Evolutionary conservation across 1,139 yeast genomes (phyloP).

Genomic region (Candida tetrigidarum): DNA sequence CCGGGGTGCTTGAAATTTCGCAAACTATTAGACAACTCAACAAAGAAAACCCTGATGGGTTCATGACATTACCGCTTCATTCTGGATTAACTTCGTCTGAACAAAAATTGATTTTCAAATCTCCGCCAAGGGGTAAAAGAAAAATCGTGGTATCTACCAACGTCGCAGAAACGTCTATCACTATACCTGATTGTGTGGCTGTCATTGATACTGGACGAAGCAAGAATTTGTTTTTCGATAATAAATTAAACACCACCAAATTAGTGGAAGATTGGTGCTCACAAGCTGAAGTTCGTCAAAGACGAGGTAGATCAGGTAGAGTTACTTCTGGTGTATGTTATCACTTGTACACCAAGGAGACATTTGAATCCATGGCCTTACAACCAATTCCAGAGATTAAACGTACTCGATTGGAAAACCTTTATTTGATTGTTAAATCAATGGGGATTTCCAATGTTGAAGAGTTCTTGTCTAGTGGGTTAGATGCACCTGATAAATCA

Average conservation of each 20-base stretch:
- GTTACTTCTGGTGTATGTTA: constrained; percentile 81
- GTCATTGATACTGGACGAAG: constrained; percentile 90
- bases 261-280: constrained; percentile 88
- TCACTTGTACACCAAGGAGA: constrained; percentile 71
- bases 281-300: constrained; percentile 86
- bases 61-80: constrained; percentile 75
- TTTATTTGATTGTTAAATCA: constrained; percentile 81
- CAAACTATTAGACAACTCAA: constrained; percentile 39
- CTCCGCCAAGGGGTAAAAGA: constrained; percentile 56
- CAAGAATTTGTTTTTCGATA: constrained; percentile 74
- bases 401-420: constrained; percentile 79
- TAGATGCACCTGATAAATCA: constrained; percentile 75
- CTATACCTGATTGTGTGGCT: constrained; percentile 92
- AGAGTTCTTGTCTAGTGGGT: constrained; percentile 69
- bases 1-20: constrained; percentile 89
- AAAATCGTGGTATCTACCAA: constrained; percentile 92
- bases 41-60: constrained; percentile 22
- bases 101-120: constrained; percentile 71
- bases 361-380: constrained; percentile 61
- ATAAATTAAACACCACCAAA: constrained; percentile 67
- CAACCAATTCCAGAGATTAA: constrained; percentile 90
- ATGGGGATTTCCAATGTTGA: constrained; percentile 82
- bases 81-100: constrained; percentile 86
- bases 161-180: constrained; percentile 86
- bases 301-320: constrained; percentile 99